Evolutionary conservation across 2,329 filamentous ascomycete species (phyloP).

Genomic region (Epichloe brachyelytri): DNA sequence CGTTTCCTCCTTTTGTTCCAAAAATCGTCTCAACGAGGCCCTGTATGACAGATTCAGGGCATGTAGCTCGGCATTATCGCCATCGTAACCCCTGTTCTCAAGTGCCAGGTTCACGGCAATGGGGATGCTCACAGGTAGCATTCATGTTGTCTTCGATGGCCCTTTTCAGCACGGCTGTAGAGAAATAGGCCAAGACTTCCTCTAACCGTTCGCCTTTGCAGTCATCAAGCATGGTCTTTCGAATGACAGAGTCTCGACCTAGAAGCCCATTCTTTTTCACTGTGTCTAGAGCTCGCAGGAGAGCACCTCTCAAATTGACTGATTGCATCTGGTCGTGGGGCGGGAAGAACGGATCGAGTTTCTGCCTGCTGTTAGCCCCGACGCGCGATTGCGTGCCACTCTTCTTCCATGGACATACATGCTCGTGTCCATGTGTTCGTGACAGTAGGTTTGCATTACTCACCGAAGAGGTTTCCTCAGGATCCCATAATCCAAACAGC

Average conservation of each 20-base stretch:
- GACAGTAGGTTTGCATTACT: slow-evolving; percentile 8
- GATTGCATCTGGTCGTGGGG: slow-evolving; percentile 84
- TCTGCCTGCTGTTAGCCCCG: slow-evolving; percentile 34
- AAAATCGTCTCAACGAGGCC: slow-evolving; percentile 44
- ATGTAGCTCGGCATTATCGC: slow-evolving; percentile 41
- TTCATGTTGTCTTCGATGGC: slow-evolving; percentile 33
- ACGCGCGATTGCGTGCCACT: neutral
- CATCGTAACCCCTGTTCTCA: slow-evolving; percentile 44
- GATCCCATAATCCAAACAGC: slow-evolving; percentile 75
- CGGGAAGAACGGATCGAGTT: slow-evolving; percentile 82
- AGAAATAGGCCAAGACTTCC: slow-evolving; percentile 75
- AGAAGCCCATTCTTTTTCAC: slow-evolving; percentile 79
- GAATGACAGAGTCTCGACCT: slow-evolving; percentile 64
- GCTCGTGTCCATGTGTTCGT: neutral
- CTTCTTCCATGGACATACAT: neutral
- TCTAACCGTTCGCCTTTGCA: slow-evolving; percentile 86
- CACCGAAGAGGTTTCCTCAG: slow-evolving; percentile 61
- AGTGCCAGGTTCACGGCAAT: slow-evolving; percentile 42
- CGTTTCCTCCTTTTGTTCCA: slow-evolving; percentile 48
- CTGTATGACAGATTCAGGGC: slow-evolving; percentile 63
- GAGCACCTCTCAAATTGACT: slow-evolving; percentile 71
- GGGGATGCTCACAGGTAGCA: slow-evolving; percentile 27
- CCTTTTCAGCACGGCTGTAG: slow-evolving; percentile 68
- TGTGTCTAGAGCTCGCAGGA: slow-evolving; percentile 70
- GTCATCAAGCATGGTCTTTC: slow-evolving; percentile 94